A percentile compares a stretch with the other conserved stretches of the same genome.
Conservation (phyloP, 768 basidiomycete species). For the Macrocybe gigantea region DNA sequence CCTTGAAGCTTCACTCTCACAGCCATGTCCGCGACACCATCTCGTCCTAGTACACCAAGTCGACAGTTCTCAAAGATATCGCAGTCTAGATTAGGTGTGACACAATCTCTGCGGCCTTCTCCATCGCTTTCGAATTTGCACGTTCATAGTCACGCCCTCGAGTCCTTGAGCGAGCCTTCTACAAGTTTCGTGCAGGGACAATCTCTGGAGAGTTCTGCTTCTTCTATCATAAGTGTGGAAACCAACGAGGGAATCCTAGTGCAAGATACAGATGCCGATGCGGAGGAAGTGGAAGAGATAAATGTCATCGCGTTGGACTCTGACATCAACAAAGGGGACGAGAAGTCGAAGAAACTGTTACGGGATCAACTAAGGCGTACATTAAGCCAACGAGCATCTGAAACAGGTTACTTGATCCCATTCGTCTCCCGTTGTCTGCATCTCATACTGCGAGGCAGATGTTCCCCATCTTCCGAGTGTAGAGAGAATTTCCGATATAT, state of each 20-base stretch:
- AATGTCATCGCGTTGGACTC: constrained; percentile 37
- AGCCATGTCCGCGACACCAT: no score
- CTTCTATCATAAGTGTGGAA: constrained; percentile 65
- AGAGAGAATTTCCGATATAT: constrained; percentile 28
- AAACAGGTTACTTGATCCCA: constrained; percentile 32
- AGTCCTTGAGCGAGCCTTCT: constrained; percentile 25
- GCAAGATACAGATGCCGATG: constrained; percentile 62
- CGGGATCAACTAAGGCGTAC: constrained; percentile 71
- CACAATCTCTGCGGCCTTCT: constrained; percentile 32
- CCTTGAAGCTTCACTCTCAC: no score
- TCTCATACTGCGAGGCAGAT: constrained; percentile 15
- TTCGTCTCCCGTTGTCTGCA: constrained; percentile 16
- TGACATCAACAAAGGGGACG: constrained; percentile 36
- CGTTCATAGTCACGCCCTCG: constrained; percentile 43
- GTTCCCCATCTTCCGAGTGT: constrained; percentile 23
- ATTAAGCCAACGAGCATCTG: constrained; percentile 45
- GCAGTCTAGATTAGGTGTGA: no score
- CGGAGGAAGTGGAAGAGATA: constrained; percentile 46
- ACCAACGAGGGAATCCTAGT: constrained; percentile 64
- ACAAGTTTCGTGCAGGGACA: constrained; percentile 22
- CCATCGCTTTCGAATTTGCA: constrained; percentile 54
- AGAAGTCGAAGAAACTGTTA: constrained; percentile 56
- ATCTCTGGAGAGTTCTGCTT: constrained; percentile 58
- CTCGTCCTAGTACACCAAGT: no score
- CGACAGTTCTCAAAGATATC: no score